phyloP scores from a whole-genome alignment of 768 basidiomycete species.

The Russula emetica region DNA sequence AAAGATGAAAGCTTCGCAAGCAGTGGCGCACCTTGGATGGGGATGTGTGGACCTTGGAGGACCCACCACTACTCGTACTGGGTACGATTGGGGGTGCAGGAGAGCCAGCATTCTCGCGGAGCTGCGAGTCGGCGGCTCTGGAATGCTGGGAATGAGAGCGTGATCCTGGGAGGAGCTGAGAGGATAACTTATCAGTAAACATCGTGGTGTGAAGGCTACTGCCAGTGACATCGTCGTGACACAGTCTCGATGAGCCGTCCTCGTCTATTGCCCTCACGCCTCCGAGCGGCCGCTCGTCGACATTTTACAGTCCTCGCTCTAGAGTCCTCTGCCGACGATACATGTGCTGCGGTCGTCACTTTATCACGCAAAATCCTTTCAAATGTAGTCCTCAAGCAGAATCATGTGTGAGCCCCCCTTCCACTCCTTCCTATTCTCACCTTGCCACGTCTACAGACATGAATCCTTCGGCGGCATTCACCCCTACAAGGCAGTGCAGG shows the following conservation, averaged over 20 bases:
- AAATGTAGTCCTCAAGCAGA: conserved; percentile 84
- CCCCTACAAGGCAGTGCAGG: conserved; percentile 67
- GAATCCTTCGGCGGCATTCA: conserved; percentile 68
- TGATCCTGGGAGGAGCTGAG: conserved; percentile 26
- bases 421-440: not conserved
- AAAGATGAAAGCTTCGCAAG: not conserved
- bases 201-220: conserved; percentile 6
- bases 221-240: not conserved
- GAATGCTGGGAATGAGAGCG: conserved; percentile 29
- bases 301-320: conserved; percentile 65
- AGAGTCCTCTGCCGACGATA: conserved; percentile 92
- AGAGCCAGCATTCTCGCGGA: conserved; percentile 29
- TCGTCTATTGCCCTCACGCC: not conserved
- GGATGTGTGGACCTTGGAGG: conserved; percentile 34
- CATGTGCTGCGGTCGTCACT: conserved; percentile 82
- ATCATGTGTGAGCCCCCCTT: conserved; percentile 45
- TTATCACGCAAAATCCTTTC: conserved; percentile 66
- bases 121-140: conserved; percentile 28
- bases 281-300: not conserved
- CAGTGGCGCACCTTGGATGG: conserved; percentile 18
- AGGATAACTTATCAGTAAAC: conserved; percentile 31
- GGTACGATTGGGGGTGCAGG: conserved; percentile 30
- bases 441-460: conserved; percentile 41
- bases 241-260: not conserved
- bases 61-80: conserved; percentile 25